Evolutionary conservation across 148 eudicot genomes (phyloP), one percentile per base, ranked within the genome.

Genomic region (Spergularia marina): DNA sequence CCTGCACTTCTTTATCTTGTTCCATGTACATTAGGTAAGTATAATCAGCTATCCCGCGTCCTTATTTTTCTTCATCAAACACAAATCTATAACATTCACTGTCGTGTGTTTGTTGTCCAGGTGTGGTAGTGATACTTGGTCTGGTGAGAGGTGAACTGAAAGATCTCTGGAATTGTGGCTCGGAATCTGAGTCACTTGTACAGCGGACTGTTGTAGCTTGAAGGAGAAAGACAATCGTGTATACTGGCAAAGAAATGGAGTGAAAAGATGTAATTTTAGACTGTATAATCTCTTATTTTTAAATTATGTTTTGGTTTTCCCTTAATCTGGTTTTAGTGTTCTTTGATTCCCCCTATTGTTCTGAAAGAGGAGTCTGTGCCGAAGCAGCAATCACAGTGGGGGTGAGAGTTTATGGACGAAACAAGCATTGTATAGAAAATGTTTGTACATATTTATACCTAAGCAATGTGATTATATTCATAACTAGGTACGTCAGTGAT

Each of bases 1-100:
- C 98, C 98, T 40, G 98, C 98, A 69, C 89, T 94, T 47, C 85
- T 94, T 47, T 94, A 94, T 81, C 91, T 94, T 36, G 98, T 94
- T 81, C 98, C 98, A 52, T 94, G 97, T 75, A 94, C 98, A 68
- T 77, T 94, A 82, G 98, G 98, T 94, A 90, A 44, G 30, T 10
- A 0, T 13, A 36, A 49, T 7, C 13, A 40, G 36, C 11, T 23
- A 25, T 51, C 56, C 25, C 30, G 8, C 9, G 30, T 7, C 63
- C 63, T 44, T 23, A 53, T 20, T 21, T n/a, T n/a, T 8, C 25
- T 18, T 15, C 25, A 36, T 63, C 11, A 55, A 57, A 58, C 30
- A 18, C 13, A 2, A 34, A 12, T 53, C 73, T 18, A 7, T 70
- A 17, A 62, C 39, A 11, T 56, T 5, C 56, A 1, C 55, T 14